Conservation (phyloP, 2,329 filamentous ascomycete genomes). For the Torrubiellomyces zombiae region DNA sequence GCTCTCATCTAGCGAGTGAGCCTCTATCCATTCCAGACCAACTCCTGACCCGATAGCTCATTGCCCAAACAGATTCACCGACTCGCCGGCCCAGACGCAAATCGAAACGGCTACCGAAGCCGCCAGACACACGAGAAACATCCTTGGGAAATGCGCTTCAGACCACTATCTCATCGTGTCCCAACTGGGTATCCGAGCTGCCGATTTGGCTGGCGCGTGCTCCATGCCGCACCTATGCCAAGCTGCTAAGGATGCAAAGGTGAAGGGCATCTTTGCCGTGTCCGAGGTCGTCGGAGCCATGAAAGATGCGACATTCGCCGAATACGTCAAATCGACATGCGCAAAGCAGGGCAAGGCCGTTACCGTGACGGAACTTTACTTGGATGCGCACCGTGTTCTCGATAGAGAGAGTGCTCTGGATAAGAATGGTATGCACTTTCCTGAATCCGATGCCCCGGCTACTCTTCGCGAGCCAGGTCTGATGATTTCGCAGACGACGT, state of each 20-base stretch:
- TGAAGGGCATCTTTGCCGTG: conserved; percentile 28
- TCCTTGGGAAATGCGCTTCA: conserved; percentile 54
- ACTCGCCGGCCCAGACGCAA: conserved; percentile 19
- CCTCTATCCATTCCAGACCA: conserved; percentile 6
- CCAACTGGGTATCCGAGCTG: conserved; percentile 56
- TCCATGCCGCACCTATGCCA: conserved; percentile 35
- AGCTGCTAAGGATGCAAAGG: conserved; percentile 17
- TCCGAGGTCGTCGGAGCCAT: conserved; percentile 40
- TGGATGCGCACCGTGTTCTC: conserved; percentile 22
- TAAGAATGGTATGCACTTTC: conserved; percentile 26
- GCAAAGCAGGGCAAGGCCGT: conserved; percentile 18
- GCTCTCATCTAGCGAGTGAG: conserved; percentile 71
- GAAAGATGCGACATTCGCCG: conserved; percentile 21
- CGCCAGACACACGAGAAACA: conserved; percentile 23
- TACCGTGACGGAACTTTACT: conserved; percentile 21
- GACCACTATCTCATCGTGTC: conserved; percentile 61
- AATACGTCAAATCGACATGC: conserved; percentile 31
- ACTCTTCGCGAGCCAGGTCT: conserved; percentile 1
- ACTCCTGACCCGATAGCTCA: conserved; percentile 3
- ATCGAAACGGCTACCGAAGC: conserved; percentile 32
- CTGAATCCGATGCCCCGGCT: not conserved
- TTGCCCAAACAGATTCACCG: conserved; percentile 14
- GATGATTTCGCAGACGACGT: conserved; percentile 23
- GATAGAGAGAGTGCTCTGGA: conserved; percentile 26
- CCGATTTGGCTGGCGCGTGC: conserved; percentile 43